Evolutionary conservation across 257 asterid species (phyloP), one percentile per base, ranked within the genome.

Genomic region (Asclepias syriaca): DNA sequence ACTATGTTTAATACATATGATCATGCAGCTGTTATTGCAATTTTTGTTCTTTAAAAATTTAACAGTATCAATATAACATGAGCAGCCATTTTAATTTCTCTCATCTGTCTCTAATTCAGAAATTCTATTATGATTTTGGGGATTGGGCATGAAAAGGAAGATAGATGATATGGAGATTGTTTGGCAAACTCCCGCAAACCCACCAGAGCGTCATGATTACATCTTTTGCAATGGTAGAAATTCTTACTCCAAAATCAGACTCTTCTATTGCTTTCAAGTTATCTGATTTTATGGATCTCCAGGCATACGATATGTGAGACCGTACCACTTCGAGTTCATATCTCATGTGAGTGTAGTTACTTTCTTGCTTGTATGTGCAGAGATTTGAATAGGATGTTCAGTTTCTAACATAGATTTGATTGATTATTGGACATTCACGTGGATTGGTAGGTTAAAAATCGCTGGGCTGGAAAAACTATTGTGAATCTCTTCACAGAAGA

Each of bases 291-390:
- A 39, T 72, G 74, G 50, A 64, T 59, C n/a, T 60, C 73, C 92
- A 90, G 99, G 99, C 56, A 85, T 95, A 72, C 86, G 99, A 76
- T 95, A 92, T 73, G 97, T 95, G 49, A 83, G 70, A 57, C 98
- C 99, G n/a, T 95, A 92, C 85, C 85, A 88, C 80, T 95, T 95
- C 78, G 99, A 95, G 86, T 95, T 95, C 90, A 86, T 92, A 64
- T 80, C 94, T 68, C 96, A 90, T 78, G 98, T 92, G 77, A 69
- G 90, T 72, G 16, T 79, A 6, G 19, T 56, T 48, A 32, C 70
- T 60, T 72, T 48, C 75, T 56, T 15, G 22, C 61, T 57, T 14
- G 22, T 37, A 43, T 15, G 18, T 8, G 6, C 16, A 19, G 19
- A 49, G 27, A 15, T 12, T 6, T 48, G 60, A 8, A 46, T 46